Conservation (phyloP, 176 grass and related monocot genomes). For the barley (Hordeum vulgare) region MorexV3_pseudomolecules_assembly NC_058522.1:572850165-572850664, state of each 20-base stretch:
- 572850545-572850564: background rate
- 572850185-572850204: background rate
- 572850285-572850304: background rate
- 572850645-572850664: background rate
- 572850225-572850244: too few species aligned
- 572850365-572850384: background rate
- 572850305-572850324: background rate
- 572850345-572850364: background rate
- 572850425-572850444: slow-evolving; percentile 27
- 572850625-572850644: background rate
- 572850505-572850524: background rate
- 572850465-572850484: background rate
- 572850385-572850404: background rate
- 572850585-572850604: background rate
- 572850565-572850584: background rate
- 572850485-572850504: background rate
- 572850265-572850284: too few species aligned
- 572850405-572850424: slow-evolving; percentile 14
- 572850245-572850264: too few species aligned
- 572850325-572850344: background rate
- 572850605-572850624: background rate
- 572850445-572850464: background rate
- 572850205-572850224: background rate
- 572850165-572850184: background rate
- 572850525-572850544: background rate